Percentiles rank a stretch among this genome's conserved stretches.
phyloP scores from a whole-genome alignment of 345 rosid genomes.

The Punica granatum region DNA sequence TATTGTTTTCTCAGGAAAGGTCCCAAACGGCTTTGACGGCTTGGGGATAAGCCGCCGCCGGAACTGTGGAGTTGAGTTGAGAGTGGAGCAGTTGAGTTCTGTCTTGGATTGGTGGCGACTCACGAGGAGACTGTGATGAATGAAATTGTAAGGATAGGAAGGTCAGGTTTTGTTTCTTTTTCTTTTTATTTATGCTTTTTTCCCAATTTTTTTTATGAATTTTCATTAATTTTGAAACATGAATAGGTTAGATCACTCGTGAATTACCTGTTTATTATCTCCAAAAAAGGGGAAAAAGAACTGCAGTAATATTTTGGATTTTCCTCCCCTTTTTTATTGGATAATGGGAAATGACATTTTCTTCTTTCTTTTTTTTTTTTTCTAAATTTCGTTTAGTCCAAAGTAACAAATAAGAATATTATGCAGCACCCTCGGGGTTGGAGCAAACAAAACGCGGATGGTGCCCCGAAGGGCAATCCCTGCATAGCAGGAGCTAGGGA shows the following conservation, averaged over 20 bases:
- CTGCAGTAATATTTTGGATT: background rate
- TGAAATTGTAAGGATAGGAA: no score
- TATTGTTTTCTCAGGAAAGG: background rate
- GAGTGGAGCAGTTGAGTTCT: background rate
- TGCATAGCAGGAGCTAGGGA: no score
- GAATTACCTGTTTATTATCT: no score
- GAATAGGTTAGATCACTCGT: background rate
- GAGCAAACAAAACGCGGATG: no score
- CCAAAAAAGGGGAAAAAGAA: no score
- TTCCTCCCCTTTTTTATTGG: background rate
- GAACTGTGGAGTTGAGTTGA: background rate
- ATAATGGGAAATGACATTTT: background rate
- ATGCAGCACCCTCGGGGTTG: no score
- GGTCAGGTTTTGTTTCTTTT: background rate
- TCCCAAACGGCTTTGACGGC: background rate
- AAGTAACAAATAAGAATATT: no score
- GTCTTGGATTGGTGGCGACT: background rate
- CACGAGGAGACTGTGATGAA: conserved; percentile 10
- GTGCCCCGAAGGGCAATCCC: no score
- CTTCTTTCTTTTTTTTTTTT: no score
- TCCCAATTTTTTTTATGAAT: background rate
- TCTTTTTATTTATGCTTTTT: background rate
- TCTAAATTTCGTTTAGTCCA: no score
- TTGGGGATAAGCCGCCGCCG: background rate
- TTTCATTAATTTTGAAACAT: background rate